Evolutionary conservation across 495 filamentous ascomycete species (phyloP), one percentile per base, ranked within the genome.

Genomic region (Aspergillus ellipticus): DNA sequence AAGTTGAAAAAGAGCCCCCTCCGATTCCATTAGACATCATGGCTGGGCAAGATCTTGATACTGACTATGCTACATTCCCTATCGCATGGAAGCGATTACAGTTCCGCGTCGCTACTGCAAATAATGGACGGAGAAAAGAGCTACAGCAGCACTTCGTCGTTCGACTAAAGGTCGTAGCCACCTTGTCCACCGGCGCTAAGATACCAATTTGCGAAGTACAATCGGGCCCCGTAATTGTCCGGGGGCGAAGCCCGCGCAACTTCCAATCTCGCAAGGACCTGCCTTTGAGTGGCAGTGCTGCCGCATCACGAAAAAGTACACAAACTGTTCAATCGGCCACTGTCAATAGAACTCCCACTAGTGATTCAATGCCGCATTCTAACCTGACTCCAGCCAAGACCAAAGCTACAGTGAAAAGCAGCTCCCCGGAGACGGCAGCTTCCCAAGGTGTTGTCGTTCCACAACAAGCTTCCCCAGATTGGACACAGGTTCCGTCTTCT

Each of bases 61-160:
- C 87, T 8, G 84, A 92, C 37, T 87, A 84, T 60, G 83, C 88
- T 20, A 90, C 86, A 28, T 92, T 92, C 61, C 89, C 89, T 2
- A 86, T 96, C 39, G 83, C 88, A 16, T 96, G 91, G 91, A 96
- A 95, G 70, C 79, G 92, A 17, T 73, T 96, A 50, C 92, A 96
- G 67, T 96, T 96, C 64, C 89, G 92, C 53, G 89, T 92, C 45
- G 92, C 92, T 3, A 96, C 92, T 6, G 92, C 92, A 20, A 85
- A 90, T 67, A 90, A 90, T 58, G 87, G 87, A 19, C 83, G 88
- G 52, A 75, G 88, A 43, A 88, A 89, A 74, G 88, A 90, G 65
- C 78, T 92, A 24, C 88, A 92, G 63, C 88, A 92, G 60, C 88
- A 92, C 69, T 92, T 92, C 63, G 83, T 89, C 24, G 78, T 90